Evolutionary conservation across 345 rosid species (phyloP).

Genomic region (Adansonia digitata): DNA sequence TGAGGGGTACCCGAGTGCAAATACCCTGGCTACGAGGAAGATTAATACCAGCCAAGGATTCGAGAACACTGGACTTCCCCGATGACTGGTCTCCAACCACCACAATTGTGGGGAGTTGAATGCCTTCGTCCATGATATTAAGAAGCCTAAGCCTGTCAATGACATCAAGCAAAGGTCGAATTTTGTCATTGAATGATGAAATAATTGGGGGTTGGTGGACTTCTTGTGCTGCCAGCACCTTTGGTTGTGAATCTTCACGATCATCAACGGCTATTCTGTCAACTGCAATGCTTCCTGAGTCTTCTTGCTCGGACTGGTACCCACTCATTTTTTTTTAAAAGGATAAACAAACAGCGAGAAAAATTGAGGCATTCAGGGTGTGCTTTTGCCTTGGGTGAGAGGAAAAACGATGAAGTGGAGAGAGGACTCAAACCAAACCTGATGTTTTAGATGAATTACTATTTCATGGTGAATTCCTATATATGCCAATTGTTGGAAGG

Average conservation of each 20-base stretch:
- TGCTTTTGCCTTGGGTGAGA: no score
- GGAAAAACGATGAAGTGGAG: no score
- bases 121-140: background rate
- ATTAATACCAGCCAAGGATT: background rate
- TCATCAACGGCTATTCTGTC: no score
- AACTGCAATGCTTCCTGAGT: background rate
- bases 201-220: background rate
- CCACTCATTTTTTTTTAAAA: no score
- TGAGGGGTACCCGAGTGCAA: background rate
- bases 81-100: background rate
- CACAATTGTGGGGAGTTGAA: background rate
- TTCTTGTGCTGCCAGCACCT: background rate
- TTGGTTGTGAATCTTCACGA: background rate
- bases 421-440: no score
- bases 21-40: background rate
- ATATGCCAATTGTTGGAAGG: no score
- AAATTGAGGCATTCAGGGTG: no score
- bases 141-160: background rate
- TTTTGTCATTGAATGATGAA: background rate
- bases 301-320: background rate
- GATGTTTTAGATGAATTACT: no score
- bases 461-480: no score
- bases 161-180: background rate
- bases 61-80: background rate
- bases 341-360: no score